These are phyloP conservation scores for Plasmodium ovale DNA, from an alignment of 169 alveolate genomes.

Conservation along the genomic window DNA sequence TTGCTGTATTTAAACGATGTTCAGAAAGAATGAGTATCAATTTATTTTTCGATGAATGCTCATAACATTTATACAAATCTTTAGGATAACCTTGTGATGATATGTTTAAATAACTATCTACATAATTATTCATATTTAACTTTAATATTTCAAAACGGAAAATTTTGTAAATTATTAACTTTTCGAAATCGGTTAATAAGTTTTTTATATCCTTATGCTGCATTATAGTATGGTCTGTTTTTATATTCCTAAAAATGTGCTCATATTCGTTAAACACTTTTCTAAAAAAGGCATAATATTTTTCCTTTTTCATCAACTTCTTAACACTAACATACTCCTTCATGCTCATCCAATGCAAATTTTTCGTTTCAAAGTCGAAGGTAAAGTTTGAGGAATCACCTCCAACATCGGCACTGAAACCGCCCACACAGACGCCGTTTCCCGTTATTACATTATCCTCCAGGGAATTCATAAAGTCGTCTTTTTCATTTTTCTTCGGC, in stretches of 20 bases:
- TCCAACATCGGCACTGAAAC: background rate
- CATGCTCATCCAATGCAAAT: slow-evolving; percentile 58
- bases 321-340: slow-evolving; percentile 62
- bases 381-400: background rate
- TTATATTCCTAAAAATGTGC: slow-evolving; percentile 55
- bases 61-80: slow-evolving; percentile 73
- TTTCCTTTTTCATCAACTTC: slow-evolving; percentile 55
- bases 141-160: slow-evolving; percentile 66
- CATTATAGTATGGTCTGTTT: slow-evolving; percentile 66
- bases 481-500: slow-evolving; percentile 34
- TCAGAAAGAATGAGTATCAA: slow-evolving; percentile 46
- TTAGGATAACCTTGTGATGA: slow-evolving; percentile 44
- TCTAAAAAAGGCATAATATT: slow-evolving; percentile 51
- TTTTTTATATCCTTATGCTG: slow-evolving; percentile 65
- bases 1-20: slow-evolving; percentile 60
- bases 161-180: slow-evolving; percentile 67
- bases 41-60: slow-evolving; percentile 70
- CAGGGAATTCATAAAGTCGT: slow-evolving; percentile 32
- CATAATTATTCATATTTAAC: slow-evolving; percentile 64
- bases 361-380: slow-evolving; percentile 67
- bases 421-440: background rate
- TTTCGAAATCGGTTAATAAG: slow-evolving; percentile 44
- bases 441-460: slow-evolving; percentile 34
- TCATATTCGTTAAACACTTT: slow-evolving; percentile 73
- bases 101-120: slow-evolving; percentile 45